Evolutionary conservation across 2,329 filamentous ascomycete species (phyloP), one percentile per base, ranked within the genome.

Genomic region (Botrytis porri): DNA sequence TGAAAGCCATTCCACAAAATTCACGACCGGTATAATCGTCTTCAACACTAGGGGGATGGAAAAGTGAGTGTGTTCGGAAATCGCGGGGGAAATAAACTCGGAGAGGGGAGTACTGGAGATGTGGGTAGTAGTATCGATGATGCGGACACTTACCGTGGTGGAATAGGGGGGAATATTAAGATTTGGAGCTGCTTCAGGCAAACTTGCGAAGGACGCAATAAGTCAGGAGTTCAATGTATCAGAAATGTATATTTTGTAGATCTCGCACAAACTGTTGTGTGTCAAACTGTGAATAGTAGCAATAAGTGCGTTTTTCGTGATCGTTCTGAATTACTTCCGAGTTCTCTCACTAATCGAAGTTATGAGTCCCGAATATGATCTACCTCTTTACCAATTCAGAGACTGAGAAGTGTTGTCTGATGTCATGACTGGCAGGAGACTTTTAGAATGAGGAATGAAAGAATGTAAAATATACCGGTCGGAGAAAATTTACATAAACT

Each of bases 61-160:
- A 76, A 25, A 85, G 78, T 80, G 73, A 1, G 79, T 78, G 39
- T 81, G 79, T 32, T 82, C 83, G 70, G 78, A 78, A 67, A 84
- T 84, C 29, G 74, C 25, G 20, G 77, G 79, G 9, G 69, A 39
- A 7, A 80, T 48, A 71, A 80, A 79, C 4, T 29, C n/a, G 29
- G 60, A 59, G 12, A 75, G 54, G 22, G 79, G 75, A 37, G 81
- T 76, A 5, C 67, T 73, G 3, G 69, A 60, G 29, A 82, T 76
- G 16, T 72, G 72, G 14, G 75, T 71, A 5, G 81, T 82, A 18
- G 77, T 81, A 72, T 82, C 76, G 35, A 82, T 82, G 57, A 82
- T 80, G 7, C 75, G 74, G 62, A 82, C 78, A n/a, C 77, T 74
- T 71, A 82, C 80, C 5, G 77, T 79, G 59, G 76, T 75, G 16